Evolutionary conservation across 768 basidiomycete species (phyloP).

Genomic region (Mycena rebaudengoi): DNA sequence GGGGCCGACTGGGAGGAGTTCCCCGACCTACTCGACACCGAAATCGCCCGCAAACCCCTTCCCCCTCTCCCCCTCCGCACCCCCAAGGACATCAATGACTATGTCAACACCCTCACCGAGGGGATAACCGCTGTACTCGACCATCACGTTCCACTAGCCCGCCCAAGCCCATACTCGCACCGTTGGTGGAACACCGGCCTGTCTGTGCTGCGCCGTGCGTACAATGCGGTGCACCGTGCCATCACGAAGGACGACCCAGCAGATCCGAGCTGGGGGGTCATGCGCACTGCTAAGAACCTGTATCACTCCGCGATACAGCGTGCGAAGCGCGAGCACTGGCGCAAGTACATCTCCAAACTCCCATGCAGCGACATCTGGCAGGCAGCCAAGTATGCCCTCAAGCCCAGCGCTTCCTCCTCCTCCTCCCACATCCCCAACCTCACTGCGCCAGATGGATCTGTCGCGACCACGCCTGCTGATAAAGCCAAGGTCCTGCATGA

Average conservation of each 20-base stretch:
- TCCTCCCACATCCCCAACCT: not conserved
- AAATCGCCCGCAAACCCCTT: not conserved
- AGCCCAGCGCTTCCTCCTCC: not conserved
- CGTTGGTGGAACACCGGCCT: not conserved
- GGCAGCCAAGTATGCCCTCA: not conserved
- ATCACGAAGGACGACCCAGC: not conserved
- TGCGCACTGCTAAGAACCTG: not conserved
- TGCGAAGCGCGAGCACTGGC: not conserved
- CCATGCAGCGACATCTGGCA: not conserved
- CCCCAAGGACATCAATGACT: not conserved
- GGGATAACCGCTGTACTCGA: not conserved
- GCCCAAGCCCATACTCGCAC: not conserved
- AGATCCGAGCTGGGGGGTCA: not conserved
- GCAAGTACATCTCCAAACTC: not conserved
- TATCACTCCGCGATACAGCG: not conserved
- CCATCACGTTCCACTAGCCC: not conserved
- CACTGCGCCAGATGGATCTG: not conserved
- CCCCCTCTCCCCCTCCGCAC: not conserved
- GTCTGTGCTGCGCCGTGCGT: not conserved
- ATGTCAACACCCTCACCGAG: not conserved
- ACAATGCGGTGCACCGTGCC: not conserved
- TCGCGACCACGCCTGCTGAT: not conserved
- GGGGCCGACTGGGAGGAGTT: not conserved
- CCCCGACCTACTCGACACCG: not conserved
- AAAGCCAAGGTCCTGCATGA: not conserved